phyloP scores from a whole-genome alignment of 768 basidiomycete species.

The Gloeopeniophorella convolvens region DNA sequence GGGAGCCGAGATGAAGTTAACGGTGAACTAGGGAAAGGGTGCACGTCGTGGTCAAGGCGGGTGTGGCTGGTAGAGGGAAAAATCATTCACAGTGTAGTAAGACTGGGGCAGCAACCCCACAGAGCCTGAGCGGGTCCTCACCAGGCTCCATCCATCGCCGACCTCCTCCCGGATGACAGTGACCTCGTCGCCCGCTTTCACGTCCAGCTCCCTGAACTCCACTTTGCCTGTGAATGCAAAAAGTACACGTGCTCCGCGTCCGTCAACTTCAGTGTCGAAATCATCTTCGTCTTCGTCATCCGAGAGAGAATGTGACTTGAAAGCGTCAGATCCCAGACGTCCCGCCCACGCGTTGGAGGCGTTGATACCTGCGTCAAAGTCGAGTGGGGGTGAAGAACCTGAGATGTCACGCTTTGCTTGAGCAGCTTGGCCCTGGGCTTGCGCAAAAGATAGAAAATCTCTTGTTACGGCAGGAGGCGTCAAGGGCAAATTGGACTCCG shows the following conservation, averaged over 20 bases:
- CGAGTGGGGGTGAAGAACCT: conserved; percentile 20
- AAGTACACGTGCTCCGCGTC: conserved; percentile 56
- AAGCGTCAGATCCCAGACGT: conserved; percentile 37
- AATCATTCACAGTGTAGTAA: conserved; percentile 62
- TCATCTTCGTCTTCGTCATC: conserved; percentile 43
- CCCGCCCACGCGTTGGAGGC: conserved; percentile 74
- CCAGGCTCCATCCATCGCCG: conserved; percentile 78
- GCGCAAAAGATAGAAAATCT: conserved; percentile 12
- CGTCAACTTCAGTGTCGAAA: conserved; percentile 30
- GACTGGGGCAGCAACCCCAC: conserved; percentile 62
- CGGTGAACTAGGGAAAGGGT: conserved; percentile 54
- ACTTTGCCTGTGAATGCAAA: conserved; percentile 71
- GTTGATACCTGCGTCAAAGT: conserved; percentile 75
- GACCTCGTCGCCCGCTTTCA: conserved; percentile 64
- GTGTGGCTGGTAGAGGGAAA: not conserved
- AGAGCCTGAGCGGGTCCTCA: conserved; percentile 43
- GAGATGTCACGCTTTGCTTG: conserved; percentile 1
- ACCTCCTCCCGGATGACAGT: conserved; percentile 66
- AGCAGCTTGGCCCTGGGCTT: conserved; percentile 10
- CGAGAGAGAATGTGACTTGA: conserved; percentile 38
- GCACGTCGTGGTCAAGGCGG: conserved; percentile 12
- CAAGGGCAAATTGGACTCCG: conserved; percentile 4
- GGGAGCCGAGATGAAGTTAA: conserved; percentile 51
- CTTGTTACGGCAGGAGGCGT: conserved; percentile 14
- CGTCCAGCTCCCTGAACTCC: conserved; percentile 64